A percentile compares a stretch with the other conserved stretches of the same genome.
Conservation (phyloP, 1,139 yeast species). For the Geotrichum restrictum region DNA sequence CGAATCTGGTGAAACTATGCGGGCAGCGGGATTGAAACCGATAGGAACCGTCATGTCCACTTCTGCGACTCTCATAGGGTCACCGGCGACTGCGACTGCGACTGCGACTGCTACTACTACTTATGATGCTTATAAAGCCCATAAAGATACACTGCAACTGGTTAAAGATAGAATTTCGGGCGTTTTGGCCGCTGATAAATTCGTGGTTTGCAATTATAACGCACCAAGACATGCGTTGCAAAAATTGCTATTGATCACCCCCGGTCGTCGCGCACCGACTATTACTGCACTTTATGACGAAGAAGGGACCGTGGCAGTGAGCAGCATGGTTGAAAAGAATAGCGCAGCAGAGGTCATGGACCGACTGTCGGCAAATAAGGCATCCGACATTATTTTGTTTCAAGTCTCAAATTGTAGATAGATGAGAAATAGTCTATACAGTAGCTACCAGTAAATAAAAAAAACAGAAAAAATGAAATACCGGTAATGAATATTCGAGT, state of each 20-base stretch:
- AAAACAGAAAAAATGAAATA: too few relatives aligned
- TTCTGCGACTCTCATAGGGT: constrained; percentile 84
- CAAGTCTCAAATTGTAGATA: constrained; percentile 75
- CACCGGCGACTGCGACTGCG: too few relatives aligned
- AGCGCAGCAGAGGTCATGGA: constrained; percentile 83
- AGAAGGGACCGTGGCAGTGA: constrained; percentile 91
- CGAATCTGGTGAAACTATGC: constrained; percentile 97
- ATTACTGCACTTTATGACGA: constrained; percentile 82
- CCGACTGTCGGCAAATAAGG: constrained; percentile 68
- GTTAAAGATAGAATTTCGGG: constrained; percentile 83
- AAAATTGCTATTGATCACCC: constrained; percentile 70
- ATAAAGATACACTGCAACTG: constrained; percentile 55
- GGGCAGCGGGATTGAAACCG: constrained; percentile 90
- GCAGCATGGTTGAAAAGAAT: constrained; percentile 81
- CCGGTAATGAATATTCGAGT: too few relatives aligned
- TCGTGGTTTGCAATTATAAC: constrained; percentile 87
- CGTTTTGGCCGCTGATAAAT: constrained; percentile 84
- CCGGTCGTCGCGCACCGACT: constrained; percentile 96
- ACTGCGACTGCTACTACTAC: too few relatives aligned
- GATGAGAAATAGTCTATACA: neutral
- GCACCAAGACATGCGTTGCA: constrained; percentile 71
- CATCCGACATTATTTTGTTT: constrained; percentile 82
- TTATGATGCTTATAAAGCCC: constrained; percentile 48
- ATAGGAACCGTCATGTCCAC: constrained; percentile 83
- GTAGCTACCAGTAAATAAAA: too few relatives aligned